Evolutionary conservation across 441 rosid genomes (phyloP).

Genomic region (Iberis amara): DNA sequence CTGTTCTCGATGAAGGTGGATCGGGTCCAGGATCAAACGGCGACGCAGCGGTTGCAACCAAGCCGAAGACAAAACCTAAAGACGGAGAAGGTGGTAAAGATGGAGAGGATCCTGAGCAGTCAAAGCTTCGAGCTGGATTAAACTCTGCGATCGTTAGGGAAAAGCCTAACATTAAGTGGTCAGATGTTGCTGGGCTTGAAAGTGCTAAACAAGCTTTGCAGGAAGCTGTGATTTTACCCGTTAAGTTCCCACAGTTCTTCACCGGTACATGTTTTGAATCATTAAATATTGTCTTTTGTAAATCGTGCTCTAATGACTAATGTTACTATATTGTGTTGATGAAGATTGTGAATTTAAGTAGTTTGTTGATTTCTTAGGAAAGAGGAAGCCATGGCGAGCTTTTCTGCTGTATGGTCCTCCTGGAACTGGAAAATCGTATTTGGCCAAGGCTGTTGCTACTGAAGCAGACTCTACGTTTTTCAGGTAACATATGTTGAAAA

Average conservation of each 20-base stretch:
- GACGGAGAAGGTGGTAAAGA: conserved; percentile 71
- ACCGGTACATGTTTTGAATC: conserved; percentile 43
- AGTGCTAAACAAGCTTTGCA: conserved; percentile 78
- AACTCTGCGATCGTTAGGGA: conserved; percentile 83
- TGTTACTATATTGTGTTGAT: neutral
- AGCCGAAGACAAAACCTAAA: conserved; percentile 77
- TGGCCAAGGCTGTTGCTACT: conserved; percentile 99
- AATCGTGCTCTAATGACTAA: neutral
- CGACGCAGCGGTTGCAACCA: conserved; percentile 83
- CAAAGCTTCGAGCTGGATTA: conserved; percentile 73
- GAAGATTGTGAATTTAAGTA: neutral
- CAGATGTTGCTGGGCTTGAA: conserved; percentile 37
- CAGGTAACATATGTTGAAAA: conserved; percentile 44
- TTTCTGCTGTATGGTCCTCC: conserved; percentile 95
- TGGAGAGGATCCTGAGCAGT: conserved; percentile 70
- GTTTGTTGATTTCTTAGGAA: conserved; percentile 43
- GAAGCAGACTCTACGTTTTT: conserved; percentile 97
- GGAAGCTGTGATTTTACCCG: conserved; percentile 93
- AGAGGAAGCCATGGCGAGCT: conserved; percentile 96
- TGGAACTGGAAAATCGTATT: conserved; percentile 97
- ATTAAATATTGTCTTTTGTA: neutral
- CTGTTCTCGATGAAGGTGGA: conserved; percentile 88
- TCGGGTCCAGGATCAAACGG: conserved; percentile 80
- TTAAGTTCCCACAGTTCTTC: conserved; percentile 84
- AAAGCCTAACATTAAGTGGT: conserved; percentile 59